A percentile compares a stretch with the other conserved stretches of the same genome.
These are phyloP conservation scores for Angomonas deanei DNA, from an alignment of 208 protist species.

Conservation along the genomic window DNA sequence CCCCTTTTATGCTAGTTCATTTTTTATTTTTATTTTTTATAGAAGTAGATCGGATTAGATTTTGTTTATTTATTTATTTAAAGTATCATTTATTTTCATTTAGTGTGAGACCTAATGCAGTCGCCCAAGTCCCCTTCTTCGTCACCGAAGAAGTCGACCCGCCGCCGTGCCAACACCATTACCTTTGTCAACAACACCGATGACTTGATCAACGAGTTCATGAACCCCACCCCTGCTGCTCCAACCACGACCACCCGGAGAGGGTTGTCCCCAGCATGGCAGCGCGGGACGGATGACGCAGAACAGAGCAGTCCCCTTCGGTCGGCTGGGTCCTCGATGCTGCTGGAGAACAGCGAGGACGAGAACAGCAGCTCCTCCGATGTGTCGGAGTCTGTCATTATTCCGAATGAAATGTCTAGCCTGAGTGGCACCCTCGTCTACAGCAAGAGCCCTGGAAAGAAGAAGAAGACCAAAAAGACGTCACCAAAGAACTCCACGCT, in stretches of 20 bases:
- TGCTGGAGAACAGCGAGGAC: background rate
- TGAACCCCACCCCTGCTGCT: background rate
- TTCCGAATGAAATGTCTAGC: background rate
- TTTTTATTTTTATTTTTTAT: slow-evolving; percentile 5
- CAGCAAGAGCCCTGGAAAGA: background rate
- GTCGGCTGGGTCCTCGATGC: background rate
- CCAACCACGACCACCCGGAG: background rate
- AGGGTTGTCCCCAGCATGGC: background rate
- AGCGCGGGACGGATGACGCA: background rate
- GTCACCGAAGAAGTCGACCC: background rate
- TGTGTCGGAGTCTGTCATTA: background rate
- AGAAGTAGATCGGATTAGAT: background rate
- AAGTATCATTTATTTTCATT: background rate
- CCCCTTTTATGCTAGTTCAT: background rate
- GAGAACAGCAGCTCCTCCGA: no score
- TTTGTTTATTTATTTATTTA: slow-evolving; percentile 1
- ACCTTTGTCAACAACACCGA: slow-evolving; percentile 9
- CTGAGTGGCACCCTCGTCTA: background rate
- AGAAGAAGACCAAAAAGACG: background rate
- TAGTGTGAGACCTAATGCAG: no score
- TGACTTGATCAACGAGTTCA: background rate
- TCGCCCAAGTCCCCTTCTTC: background rate
- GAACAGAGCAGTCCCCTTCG: background rate
- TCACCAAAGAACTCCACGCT: background rate
- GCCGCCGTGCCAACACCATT: slow-evolving; percentile 1